Conservation (phyloP, 306 rosid species). For the Luffa aegyptiaca region DNA sequence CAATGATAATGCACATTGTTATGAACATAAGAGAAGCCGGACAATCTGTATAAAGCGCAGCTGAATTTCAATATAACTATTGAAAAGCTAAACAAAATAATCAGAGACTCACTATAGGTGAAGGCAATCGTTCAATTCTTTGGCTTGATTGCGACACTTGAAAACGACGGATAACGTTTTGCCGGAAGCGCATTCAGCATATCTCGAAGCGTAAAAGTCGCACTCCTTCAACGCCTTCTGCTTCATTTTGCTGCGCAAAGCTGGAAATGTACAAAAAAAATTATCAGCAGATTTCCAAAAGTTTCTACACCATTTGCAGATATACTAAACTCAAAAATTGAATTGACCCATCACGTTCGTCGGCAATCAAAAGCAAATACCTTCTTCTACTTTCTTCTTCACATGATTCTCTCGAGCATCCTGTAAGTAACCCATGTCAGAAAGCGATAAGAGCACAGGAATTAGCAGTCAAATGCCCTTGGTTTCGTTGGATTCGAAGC, state of each 20-base stretch:
- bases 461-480: not conserved
- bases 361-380: conserved; percentile 19
- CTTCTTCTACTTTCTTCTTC: conserved; percentile 98
- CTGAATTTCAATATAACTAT: not conserved
- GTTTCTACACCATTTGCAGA: not conserved
- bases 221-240: conserved; percentile 80
- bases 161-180: conserved; percentile 80
- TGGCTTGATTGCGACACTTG: conserved; percentile 68
- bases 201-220: conserved; percentile 51
- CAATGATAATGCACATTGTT: not conserved
- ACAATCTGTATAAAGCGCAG: not conserved
- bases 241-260: conserved; percentile 94
- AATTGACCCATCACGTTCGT: not conserved
- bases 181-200: conserved; percentile 77
- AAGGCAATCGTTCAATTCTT: conserved; percentile 75
- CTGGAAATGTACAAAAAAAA: conserved; percentile 19
- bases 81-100: not conserved
- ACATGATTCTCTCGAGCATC: conserved; percentile 94
- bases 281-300: not conserved
- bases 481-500: not conserved
- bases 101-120: conserved; percentile 58
- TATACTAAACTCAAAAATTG: not conserved
- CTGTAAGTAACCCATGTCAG: conserved; percentile 60
- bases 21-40: not conserved
- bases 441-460: not conserved